Percentiles rank a stretch among this genome's conserved stretches.
These are phyloP conservation scores for Rhizodiscina lignyota DNA, from an alignment of 495 filamentous ascomycete genomes.

Conservation along the genomic window DNA sequence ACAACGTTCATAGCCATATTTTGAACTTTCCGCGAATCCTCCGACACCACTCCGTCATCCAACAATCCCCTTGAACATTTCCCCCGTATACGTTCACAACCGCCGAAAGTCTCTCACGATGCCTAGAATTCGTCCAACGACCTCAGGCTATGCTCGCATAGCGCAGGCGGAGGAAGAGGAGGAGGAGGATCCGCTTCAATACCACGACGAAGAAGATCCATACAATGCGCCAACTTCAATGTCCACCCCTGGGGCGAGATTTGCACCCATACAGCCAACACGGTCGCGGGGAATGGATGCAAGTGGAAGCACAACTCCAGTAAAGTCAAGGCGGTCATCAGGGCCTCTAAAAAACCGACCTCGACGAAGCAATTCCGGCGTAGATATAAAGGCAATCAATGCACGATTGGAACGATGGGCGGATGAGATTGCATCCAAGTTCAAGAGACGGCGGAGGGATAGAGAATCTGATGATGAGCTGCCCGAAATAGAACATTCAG, in stretches of 20 bases:
- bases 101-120: slow-evolving; percentile 7
- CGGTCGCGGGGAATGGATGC: slow-evolving; percentile 39
- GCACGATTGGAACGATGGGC: slow-evolving; percentile 92
- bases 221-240: slow-evolving; percentile 33
- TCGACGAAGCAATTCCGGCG: slow-evolving; percentile 55
- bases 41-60: too few relatives aligned
- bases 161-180: slow-evolving; percentile 77
- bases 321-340: too few relatives aligned
- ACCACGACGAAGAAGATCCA: slow-evolving; percentile 42
- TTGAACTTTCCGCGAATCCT: too few relatives aligned
- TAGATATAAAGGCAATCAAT: slow-evolving; percentile 98
- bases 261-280: slow-evolving; percentile 51
- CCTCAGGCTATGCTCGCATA: slow-evolving; percentile 81
- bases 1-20: too few relatives aligned
- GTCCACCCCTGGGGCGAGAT: slow-evolving; percentile 48
- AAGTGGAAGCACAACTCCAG: background rate
- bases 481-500: slow-evolving; percentile 90
- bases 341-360: too few relatives aligned
- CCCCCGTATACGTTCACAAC: too few relatives aligned
- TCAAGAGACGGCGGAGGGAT: slow-evolving; percentile 46
- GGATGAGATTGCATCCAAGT: slow-evolving; percentile 92
- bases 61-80: too few relatives aligned
- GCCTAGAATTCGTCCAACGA: slow-evolving; percentile 47
- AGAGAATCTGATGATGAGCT: slow-evolving; percentile 45
- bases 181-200: slow-evolving; percentile 39